These are phyloP conservation scores for carrot (Daucus carota) DNA, from an alignment of 129 eudicot species.

Conservation along the genomic window DH1_v3.0 NC_030382.2:41318001-41318500, in stretches of 20 bases:
- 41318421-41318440: no score
- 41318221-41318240: neutral
- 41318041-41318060: conserved; percentile 1
- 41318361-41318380: neutral
- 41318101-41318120: neutral
- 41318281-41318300: neutral
- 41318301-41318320: neutral
- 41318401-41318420: neutral
- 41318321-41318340: neutral
- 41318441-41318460: no score
- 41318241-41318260: neutral
- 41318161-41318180: neutral
- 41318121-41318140: neutral
- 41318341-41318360: neutral
- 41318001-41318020: conserved; percentile 93
- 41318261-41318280: no score
- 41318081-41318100: neutral
- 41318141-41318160: neutral
- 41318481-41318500: no score
- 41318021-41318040: conserved; percentile 95
- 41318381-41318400: neutral
- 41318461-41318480: no score
- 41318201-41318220: neutral
- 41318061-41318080: neutral
- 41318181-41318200: neutral